These are phyloP conservation scores for Fraxinus sp. DNA, from an alignment of 305 asterid species.

Conservation along the genomic window DNA sequence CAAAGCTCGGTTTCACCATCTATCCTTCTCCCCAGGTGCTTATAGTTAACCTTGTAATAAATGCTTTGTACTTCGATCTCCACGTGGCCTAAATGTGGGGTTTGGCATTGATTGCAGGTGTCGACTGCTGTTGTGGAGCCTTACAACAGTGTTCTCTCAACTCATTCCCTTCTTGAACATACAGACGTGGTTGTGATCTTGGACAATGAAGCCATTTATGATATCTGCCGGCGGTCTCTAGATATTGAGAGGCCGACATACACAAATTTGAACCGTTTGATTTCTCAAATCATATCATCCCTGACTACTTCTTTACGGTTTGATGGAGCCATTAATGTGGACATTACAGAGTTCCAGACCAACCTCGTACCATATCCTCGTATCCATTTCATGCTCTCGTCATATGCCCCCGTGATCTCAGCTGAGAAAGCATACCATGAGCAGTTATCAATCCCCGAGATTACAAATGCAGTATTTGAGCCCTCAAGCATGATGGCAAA, in stretches of 20 bases:
- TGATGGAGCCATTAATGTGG: conserved; percentile 71
- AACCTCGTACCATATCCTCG: conserved; percentile 59
- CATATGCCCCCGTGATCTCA: conserved; percentile 53
- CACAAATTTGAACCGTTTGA: conserved; percentile 58
- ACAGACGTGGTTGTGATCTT: conserved; percentile 56
- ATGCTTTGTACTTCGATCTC: background rate
- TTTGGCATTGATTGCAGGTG: conserved; percentile 35
- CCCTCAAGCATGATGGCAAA: conserved; percentile 61
- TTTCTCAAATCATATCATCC: conserved; percentile 63
- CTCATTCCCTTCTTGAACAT: conserved; percentile 64
- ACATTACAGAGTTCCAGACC: conserved; percentile 43
- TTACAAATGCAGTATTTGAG: conserved; percentile 53
- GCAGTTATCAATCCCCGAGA: conserved; percentile 54
- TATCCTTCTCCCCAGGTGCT: conserved; percentile 53
- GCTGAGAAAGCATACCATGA: conserved; percentile 60
- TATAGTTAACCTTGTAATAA: background rate
- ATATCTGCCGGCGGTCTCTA: conserved; percentile 58
- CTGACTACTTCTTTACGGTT: conserved; percentile 62
- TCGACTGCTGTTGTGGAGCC: conserved; percentile 75
- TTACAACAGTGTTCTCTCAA: conserved; percentile 67
- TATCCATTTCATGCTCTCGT: conserved; percentile 56
- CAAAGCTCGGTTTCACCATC: conserved; percentile 49
- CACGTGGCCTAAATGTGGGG: background rate
- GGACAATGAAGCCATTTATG: conserved; percentile 68
- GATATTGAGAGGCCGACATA: conserved; percentile 68